Percentiles rank a stretch among this genome's conserved stretches.
phyloP scores from a whole-genome alignment of 1,284 basidiomycete species.

The Cutaneotrichosporon daszewskae region DNA sequence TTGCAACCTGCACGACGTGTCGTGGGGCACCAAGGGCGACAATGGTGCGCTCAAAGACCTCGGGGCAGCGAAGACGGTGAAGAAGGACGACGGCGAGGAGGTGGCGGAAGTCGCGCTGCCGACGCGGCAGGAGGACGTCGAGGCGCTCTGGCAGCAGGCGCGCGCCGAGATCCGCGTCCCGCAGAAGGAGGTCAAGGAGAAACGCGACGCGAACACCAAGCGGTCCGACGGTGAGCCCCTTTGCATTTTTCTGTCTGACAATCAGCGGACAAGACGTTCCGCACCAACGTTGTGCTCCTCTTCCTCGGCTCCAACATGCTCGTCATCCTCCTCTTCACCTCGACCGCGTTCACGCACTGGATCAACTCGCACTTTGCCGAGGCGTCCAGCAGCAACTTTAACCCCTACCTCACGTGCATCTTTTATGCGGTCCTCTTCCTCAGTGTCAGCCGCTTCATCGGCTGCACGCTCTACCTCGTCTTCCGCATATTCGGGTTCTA shows the following conservation, averaged over 20 bases:
- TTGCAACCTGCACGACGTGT: slow-evolving; percentile 81
- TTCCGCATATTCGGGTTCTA: slow-evolving; percentile 54
- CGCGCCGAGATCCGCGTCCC: slow-evolving; percentile 58
- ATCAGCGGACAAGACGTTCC: slow-evolving; percentile 13
- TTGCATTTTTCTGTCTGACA: not conserved
- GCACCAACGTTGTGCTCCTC: slow-evolving; percentile 73
- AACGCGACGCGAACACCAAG: slow-evolving; percentile 79
- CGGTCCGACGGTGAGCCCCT: slow-evolving; percentile 60
- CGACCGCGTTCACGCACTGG: slow-evolving; percentile 58
- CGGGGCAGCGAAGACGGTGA: slow-evolving; percentile 76
- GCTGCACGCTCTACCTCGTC: slow-evolving; percentile 69
- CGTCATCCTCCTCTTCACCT: slow-evolving; percentile 78
- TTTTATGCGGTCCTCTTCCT: slow-evolving; percentile 76
- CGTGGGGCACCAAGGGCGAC: slow-evolving; percentile 84
- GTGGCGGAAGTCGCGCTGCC: slow-evolving; percentile 72
- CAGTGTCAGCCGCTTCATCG: slow-evolving; percentile 69
- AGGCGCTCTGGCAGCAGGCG: slow-evolving; percentile 74
- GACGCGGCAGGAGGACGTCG: slow-evolving; percentile 74
- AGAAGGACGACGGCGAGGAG: slow-evolving; percentile 70
- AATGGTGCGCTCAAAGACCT: slow-evolving; percentile 78
- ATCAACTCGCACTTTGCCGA: slow-evolving; percentile 47
- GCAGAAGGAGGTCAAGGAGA: slow-evolving; percentile 60
- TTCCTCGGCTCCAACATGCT: slow-evolving; percentile 82
- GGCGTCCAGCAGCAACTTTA: slow-evolving; percentile 56
- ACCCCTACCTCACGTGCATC: slow-evolving; percentile 76